phyloP scores from a whole-genome alignment of 2,329 filamentous ascomycete species.

The Colletotrichum spinosum region DNA sequence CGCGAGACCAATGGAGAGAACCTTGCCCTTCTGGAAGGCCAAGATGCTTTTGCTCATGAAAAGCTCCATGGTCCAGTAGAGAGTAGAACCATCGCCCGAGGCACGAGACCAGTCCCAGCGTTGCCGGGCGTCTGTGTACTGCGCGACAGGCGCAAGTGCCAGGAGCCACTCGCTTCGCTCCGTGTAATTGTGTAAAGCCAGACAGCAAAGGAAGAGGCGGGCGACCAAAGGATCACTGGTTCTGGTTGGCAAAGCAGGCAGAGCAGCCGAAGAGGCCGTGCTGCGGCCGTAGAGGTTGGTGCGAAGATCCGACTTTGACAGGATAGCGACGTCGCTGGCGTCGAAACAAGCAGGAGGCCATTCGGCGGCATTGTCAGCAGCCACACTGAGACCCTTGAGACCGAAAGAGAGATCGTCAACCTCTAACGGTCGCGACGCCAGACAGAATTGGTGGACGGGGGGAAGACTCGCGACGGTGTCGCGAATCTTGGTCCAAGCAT shows the following conservation, averaged over 20 bases:
- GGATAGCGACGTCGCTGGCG: rapidly evolving
- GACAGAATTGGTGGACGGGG: background rate
- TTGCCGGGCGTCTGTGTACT: rapidly evolving
- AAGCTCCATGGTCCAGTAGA: background rate
- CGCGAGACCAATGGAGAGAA: background rate
- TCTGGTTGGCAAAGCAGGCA: background rate
- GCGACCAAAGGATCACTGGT: rapidly evolving
- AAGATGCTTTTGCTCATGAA: background rate
- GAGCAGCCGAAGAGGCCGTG: rapidly evolving
- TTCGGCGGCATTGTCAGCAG: rapidly evolving
- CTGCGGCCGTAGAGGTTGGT: background rate
- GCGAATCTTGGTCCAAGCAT: background rate
- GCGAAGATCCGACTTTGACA: rapidly evolving
- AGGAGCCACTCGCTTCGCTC: background rate
- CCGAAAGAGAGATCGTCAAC: background rate
- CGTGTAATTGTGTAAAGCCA: background rate
- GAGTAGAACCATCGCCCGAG: rapidly evolving
- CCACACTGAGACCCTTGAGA: rapidly evolving
- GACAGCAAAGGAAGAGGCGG: background rate
- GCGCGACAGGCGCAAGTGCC: rapidly evolving
- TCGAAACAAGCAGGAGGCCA: background rate
- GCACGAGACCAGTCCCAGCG: background rate
- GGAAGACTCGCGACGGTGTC: background rate
- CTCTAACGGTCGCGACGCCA: rapidly evolving
- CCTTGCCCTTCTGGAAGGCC: background rate